Percentiles rank a stretch among this genome's conserved stretches.
These are phyloP conservation scores for Zygotorulaspora chibaensis DNA, from an alignment of 805 yeast genomes.

Conservation along the genomic window DNA sequence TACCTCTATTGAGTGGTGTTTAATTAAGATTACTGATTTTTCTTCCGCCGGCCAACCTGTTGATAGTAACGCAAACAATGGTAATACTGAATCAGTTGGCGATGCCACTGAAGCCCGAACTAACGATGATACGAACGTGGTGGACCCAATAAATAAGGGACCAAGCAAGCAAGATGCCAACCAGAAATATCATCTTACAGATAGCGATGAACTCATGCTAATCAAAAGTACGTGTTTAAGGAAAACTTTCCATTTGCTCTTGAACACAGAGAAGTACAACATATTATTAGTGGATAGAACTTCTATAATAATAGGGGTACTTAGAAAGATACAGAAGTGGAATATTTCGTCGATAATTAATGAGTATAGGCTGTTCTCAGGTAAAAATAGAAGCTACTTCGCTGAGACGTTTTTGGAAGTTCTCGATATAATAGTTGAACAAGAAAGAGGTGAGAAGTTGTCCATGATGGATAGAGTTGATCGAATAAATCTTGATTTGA, in stretches of 20 bases:
- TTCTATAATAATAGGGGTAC: slow-evolving; percentile 71
- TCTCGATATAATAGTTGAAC: slow-evolving; percentile 42
- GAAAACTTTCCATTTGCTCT: slow-evolving; percentile 58
- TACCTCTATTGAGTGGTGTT: slow-evolving; percentile 46
- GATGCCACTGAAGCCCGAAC: slow-evolving; percentile 3
- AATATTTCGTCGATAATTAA: slow-evolving; percentile 75
- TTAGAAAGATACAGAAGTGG: slow-evolving; percentile 86
- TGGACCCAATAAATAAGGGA: slow-evolving; percentile 1
- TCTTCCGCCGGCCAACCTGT: slow-evolving; percentile 21
- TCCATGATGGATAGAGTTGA: slow-evolving; percentile 10
- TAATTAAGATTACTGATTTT: slow-evolving; percentile 34
- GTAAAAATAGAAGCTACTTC: slow-evolving; percentile 67
- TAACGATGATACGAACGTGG: neutral
- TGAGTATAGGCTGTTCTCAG: slow-evolving; percentile 76
- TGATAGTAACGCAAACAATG: slow-evolving; percentile 3
- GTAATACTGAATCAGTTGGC: slow-evolving; percentile 16
- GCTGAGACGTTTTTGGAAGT: slow-evolving; percentile 82
- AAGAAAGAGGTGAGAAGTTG: slow-evolving; percentile 21
- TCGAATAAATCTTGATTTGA: neutral
- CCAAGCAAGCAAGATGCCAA: slow-evolving; percentile 1
- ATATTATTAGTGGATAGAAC: slow-evolving; percentile 74
- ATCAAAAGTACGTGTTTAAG: slow-evolving; percentile 61
- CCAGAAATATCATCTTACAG: slow-evolving; percentile 26
- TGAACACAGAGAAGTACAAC: slow-evolving; percentile 62
- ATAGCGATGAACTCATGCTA: slow-evolving; percentile 68